Percentiles rank a stretch among this genome's conserved stretches.
Conservation (phyloP, 371 early-diverging fungal genomes). For the Apophysomyces elegans region DNA sequence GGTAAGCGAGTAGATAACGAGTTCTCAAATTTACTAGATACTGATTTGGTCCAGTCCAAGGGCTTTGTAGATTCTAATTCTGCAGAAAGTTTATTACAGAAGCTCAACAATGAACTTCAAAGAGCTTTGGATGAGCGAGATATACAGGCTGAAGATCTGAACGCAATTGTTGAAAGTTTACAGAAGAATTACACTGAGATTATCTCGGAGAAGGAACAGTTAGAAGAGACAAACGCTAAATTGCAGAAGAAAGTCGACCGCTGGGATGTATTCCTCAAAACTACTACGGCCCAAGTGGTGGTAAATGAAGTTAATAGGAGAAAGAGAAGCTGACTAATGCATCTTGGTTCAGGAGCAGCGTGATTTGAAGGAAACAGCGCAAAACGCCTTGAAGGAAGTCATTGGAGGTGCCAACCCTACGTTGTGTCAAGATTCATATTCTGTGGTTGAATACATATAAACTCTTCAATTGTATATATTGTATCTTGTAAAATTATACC, state of each 20-base stretch:
- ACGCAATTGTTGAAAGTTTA: conserved; percentile 17
- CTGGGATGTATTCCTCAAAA: conserved; percentile 31
- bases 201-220: background rate
- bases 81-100: conserved; percentile 18
- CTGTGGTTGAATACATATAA: too few relatives aligned
- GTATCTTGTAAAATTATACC: too few relatives aligned
- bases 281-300: conserved; percentile 31
- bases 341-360: too few relatives aligned
- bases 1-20: conserved; percentile 19
- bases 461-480: too few relatives aligned
- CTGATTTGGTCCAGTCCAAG: background rate
- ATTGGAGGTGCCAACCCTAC: too few relatives aligned
- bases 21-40: background rate
- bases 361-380: too few relatives aligned
- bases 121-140: conserved; percentile 33
- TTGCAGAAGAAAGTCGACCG: conserved; percentile 21
- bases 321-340: too few relatives aligned
- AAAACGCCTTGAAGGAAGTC: too few relatives aligned
- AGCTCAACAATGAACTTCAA: conserved; percentile 32
- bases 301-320: conserved; percentile 20
- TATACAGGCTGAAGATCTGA: conserved; percentile 16
- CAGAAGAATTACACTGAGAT: conserved; percentile 8
- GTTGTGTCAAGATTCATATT: too few relatives aligned
- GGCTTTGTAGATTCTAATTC: background rate
- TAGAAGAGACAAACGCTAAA: conserved; percentile 15